phyloP scores from a whole-genome alignment of 148 eudicot species.

The Limonium bicolor region DNA sequence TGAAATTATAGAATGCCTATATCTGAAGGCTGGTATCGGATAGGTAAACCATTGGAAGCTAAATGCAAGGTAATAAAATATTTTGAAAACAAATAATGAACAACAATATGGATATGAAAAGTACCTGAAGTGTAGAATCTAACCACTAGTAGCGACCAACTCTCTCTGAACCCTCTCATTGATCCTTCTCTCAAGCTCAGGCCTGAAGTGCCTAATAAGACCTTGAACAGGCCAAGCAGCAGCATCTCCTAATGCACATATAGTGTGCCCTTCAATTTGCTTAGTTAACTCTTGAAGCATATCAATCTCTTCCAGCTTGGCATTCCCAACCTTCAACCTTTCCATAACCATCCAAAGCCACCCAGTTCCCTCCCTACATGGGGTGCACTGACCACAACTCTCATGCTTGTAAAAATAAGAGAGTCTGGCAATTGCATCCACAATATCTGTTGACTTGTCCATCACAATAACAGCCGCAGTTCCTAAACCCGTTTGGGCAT shows the following conservation, averaged over 20 bases:
- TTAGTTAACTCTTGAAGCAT: conserved; percentile 95
- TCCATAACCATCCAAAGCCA: conserved; percentile 94
- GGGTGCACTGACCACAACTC: conserved; percentile 93
- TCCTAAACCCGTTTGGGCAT: conserved; percentile 67
- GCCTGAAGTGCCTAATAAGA: conserved; percentile 84
- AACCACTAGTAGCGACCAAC: conserved; percentile 53
- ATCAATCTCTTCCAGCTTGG: conserved; percentile 84
- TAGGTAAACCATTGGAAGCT: too few relatives aligned
- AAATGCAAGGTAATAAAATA: too few relatives aligned
- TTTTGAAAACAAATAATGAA: too few relatives aligned
- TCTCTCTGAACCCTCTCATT: conserved; percentile 67
- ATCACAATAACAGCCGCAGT: conserved; percentile 95
- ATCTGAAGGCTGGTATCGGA: too few relatives aligned
- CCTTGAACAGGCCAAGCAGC: conserved; percentile 99
- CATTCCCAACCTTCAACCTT: conserved; percentile 75
- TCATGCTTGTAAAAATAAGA: conserved; percentile 91
- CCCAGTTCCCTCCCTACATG: conserved; percentile 87
- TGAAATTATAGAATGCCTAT: too few relatives aligned
- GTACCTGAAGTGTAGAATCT: conserved; percentile 26
- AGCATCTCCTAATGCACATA: conserved; percentile 90
- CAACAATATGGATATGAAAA: too few relatives aligned
- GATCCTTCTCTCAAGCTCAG: conserved; percentile 82
- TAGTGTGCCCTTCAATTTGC: conserved; percentile 92
- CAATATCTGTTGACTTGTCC: conserved; percentile 91
- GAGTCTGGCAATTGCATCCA: conserved; percentile 81